Evolutionary conservation across 345 rosid species (phyloP).

Genomic region (Barbarea vulgaris): DNA sequence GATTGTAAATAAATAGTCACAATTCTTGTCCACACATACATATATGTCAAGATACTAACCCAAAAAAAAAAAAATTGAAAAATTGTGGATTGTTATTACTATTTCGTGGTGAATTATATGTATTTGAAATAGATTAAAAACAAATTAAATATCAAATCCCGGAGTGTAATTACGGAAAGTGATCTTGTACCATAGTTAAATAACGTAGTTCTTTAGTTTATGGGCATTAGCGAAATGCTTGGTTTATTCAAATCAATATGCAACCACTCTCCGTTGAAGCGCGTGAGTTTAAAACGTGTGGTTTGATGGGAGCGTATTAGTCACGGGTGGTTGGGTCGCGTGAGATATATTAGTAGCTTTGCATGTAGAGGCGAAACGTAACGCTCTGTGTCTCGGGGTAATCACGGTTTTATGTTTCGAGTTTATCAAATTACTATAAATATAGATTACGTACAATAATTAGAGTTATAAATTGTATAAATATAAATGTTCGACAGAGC

Average conservation of each 20-base stretch:
- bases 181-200: slow-evolving; percentile 40
- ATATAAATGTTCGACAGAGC: slow-evolving; percentile 54
- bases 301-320: slow-evolving; percentile 12
- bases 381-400: slow-evolving; percentile 52
- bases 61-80: too few relatives aligned
- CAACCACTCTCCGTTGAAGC: background rate
- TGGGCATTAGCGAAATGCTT: slow-evolving; percentile 39
- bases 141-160: slow-evolving; percentile 40
- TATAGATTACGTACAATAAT: slow-evolving; percentile 30
- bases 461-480: slow-evolving; percentile 23
- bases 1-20: background rate
- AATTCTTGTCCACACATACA: background rate
- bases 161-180: slow-evolving; percentile 40
- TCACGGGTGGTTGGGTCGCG: slow-evolving; percentile 39
- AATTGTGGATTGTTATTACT: background rate
- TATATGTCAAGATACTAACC: background rate
- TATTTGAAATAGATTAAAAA: background rate
- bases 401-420: slow-evolving; percentile 38
- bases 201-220: slow-evolving; percentile 42
- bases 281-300: slow-evolving; percentile 1
- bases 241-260: background rate
- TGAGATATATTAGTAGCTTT: slow-evolving; percentile 20
- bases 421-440: slow-evolving; percentile 37
- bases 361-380: slow-evolving; percentile 47
- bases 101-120: background rate